Evolutionary conservation across 2,329 filamentous ascomycete genomes (phyloP), one percentile per base, ranked within the genome.

Genomic region (Fusarium paranaense): DNA sequence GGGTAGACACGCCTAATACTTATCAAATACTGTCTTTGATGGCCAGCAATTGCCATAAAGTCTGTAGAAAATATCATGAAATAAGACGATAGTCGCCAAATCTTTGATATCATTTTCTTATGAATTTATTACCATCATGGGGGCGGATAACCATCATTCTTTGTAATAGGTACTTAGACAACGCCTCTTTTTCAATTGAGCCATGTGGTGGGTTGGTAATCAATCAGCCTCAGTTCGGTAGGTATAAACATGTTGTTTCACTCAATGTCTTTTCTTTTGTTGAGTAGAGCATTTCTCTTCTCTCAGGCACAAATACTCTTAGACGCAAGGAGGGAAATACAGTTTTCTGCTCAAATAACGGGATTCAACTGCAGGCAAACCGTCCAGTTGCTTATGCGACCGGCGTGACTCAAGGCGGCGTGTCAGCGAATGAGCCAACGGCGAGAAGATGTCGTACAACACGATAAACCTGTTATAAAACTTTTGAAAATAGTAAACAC

Each of bases 401-500:
- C 76, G 76, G 76, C 58, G 75, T 78, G 76, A 78, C 75, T 78
- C 76, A 78, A 78, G 25, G 20, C 52, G 60, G 45, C 42, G 50
- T 65, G 38, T 54, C 45, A 45, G 58, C 42, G 30, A 33, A 10
- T 52, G 33, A 40, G 25, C 42, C 52, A 61, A 63, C 22, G 33
- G 25, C n/a, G 30, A 60, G 38, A 54, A 60, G 11, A 22, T 16
- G 38, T 32, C 47, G 27, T 30, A 6, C 16, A 52, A n/a, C 25
- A 20, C 11, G 7, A 32, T 45, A 54, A 63, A 40, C 20, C n/a
- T 57, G 32, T 25, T 25, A 22, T 25, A 10, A 27, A 20, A 20
- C 18, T 4, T 30, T 22, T 7, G 22, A 52, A n/a, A 54, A 18
- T 18, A n/a, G 33, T 40, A 30, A 22, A 40, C 22, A 27, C 9